Evolutionary conservation across 129 eudicot species (phyloP).

Genomic region (Escallonia herrerae): DNA sequence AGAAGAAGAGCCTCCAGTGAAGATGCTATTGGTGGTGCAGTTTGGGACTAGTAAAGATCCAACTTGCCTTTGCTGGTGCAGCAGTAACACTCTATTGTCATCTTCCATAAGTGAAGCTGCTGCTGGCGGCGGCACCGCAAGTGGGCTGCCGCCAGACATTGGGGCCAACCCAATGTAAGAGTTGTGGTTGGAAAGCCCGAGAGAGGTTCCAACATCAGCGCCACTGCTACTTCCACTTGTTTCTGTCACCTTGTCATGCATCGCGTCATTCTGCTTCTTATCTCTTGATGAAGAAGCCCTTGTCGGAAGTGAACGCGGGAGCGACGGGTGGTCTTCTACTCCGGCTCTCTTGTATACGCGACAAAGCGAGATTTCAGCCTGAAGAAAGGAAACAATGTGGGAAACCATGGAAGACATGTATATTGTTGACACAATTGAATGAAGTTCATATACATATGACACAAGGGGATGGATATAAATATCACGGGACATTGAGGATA

Average conservation of each 20-base stretch:
- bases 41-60: conserved; percentile 1
- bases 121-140: conserved; percentile 16
- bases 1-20: not conserved
- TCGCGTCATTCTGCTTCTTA: not conserved
- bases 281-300: conserved; percentile 46
- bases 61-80: too few relatives aligned
- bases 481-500: not conserved
- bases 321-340: conserved; percentile 77
- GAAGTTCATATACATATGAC: not conserved
- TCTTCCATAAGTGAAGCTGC: not conserved
- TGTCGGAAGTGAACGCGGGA: conserved; percentile 54
- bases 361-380: conserved; percentile 88
- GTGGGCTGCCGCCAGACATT: conserved; percentile 8
- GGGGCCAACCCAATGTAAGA: conserved; percentile 31
- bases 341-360: conserved; percentile 78
- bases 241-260: conserved; percentile 33
- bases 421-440: too few relatives aligned
- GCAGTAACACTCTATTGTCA: too few relatives aligned
- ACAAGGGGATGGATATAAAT: not conserved
- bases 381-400: conserved; percentile 3
- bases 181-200: conserved; percentile 32
- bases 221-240: conserved; percentile 48
- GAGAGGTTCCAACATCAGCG: conserved; percentile 40
- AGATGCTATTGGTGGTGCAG: conserved; percentile 7
- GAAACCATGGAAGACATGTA: too few relatives aligned